Evolutionary conservation across 805 yeast species (phyloP).

Genomic region (Metschnikowia reukaufii): DNA sequence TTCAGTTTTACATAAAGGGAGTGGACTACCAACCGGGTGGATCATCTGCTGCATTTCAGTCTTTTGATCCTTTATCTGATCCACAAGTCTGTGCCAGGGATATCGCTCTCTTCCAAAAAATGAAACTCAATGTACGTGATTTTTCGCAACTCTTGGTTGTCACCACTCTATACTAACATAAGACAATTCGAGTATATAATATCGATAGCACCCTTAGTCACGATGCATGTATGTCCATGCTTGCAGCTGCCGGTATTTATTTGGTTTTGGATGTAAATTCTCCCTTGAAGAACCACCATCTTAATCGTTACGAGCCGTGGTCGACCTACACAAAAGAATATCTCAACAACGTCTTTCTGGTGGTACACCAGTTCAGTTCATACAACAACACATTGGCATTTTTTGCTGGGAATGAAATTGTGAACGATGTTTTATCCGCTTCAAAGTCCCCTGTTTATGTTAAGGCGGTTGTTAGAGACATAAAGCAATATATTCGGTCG

Average conservation of each 20-base stretch:
- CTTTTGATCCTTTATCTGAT: conserved; percentile 75
- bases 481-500: conserved; percentile 64
- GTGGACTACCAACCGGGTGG: conserved; percentile 98
- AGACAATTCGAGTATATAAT: conserved; percentile 83
- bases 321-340: conserved; percentile 72
- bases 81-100: conserved; percentile 76
- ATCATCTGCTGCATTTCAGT: conserved; percentile 63
- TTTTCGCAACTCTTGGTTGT: neutral
- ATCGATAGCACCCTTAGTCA: conserved; percentile 81
- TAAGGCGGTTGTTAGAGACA: conserved; percentile 77
- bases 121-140: conserved; percentile 69
- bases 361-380: conserved; percentile 75
- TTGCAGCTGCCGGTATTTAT: conserved; percentile 92
- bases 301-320: conserved; percentile 95
- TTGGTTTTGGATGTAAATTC: conserved; percentile 89
- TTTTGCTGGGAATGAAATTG: conserved; percentile 89
- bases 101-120: conserved; percentile 71
- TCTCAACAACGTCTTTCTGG: conserved; percentile 71
- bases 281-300: conserved; percentile 71
- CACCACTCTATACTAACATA: conserved; percentile 16
- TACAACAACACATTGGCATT: conserved; percentile 89
- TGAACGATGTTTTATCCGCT: conserved; percentile 77
- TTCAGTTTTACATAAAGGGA: conserved; percentile 74
- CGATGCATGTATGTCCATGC: conserved; percentile 85
- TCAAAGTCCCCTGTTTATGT: conserved; percentile 68